These are phyloP conservation scores for Nicotiana sylvestris DNA, from an alignment of 257 asterid genomes.

Conservation along the genomic window DNA sequence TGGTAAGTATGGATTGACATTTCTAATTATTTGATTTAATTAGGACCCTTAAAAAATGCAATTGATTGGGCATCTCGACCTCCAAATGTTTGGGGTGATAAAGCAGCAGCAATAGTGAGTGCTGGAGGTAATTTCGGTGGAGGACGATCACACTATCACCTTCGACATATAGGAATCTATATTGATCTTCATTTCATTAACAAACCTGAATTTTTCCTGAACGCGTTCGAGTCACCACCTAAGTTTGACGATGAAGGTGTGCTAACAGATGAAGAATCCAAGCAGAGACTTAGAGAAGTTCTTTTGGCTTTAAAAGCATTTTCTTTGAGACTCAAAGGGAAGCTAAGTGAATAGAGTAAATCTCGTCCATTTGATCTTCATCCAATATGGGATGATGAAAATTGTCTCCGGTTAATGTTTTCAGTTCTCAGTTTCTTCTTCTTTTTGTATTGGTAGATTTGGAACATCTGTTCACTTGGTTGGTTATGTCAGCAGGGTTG, in stretches of 20 bases:
- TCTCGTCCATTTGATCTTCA: neutral
- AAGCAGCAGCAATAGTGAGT: slow-evolving; percentile 75
- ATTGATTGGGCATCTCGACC: slow-evolving; percentile 94
- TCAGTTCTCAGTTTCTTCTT: neutral
- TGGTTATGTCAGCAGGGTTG: neutral
- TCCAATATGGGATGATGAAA: neutral
- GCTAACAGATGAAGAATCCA: slow-evolving; percentile 46
- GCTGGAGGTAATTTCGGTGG: slow-evolving; percentile 73
- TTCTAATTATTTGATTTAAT: no score
- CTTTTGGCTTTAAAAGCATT: slow-evolving; percentile 14
- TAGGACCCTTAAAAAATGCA: slow-evolving; percentile 83
- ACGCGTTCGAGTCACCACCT: slow-evolving; percentile 56
- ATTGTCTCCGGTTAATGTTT: neutral
- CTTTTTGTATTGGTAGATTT: neutral
- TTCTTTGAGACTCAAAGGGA: slow-evolving; percentile 2
- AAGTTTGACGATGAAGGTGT: slow-evolving; percentile 62
- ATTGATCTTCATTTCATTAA: slow-evolving; percentile 86
- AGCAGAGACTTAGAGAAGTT: neutral
- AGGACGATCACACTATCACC: slow-evolving; percentile 75
- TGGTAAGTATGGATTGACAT: no score
- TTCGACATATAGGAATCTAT: slow-evolving; percentile 73
- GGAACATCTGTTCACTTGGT: neutral
- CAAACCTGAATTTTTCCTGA: slow-evolving; percentile 71
- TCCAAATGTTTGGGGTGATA: slow-evolving; percentile 76
- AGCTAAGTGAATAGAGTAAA: neutral